Conservation (phyloP, 1,284 basidiomycete species). For the Amylostereum chailletii region DNA sequence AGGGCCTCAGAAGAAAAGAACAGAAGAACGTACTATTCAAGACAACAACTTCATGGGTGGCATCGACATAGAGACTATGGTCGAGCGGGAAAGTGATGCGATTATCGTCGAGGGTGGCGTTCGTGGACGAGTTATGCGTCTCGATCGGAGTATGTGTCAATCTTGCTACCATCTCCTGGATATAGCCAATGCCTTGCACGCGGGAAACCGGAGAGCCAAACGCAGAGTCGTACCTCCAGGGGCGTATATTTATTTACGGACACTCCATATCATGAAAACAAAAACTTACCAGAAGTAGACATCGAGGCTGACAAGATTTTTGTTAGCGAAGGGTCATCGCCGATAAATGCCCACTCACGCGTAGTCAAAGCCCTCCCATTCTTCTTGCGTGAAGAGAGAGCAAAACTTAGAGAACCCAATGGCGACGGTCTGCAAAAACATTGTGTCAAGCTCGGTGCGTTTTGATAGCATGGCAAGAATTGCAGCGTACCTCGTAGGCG, state of each 20-base stretch:
- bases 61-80: constrained; percentile 78
- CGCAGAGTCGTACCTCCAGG: constrained; percentile 61
- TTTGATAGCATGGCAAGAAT: background rate
- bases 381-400: constrained; percentile 79
- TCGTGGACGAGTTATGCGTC: constrained; percentile 68
- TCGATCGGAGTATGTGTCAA: constrained; percentile 68
- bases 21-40: constrained; percentile 49
- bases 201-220: constrained; percentile 74
- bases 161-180: constrained; percentile 76
- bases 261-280: background rate
- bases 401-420: constrained; percentile 89
- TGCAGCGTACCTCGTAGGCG: constrained; percentile 65
- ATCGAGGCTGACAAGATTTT: constrained; percentile 21
- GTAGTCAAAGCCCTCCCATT: constrained; percentile 87
- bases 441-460: background rate
- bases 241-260: too few relatives aligned
- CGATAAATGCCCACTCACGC: constrained; percentile 34
- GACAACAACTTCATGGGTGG: constrained; percentile 80
- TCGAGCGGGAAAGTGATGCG: constrained; percentile 72
- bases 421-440: constrained; percentile 62
- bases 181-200: constrained; percentile 78
- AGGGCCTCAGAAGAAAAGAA: background rate
- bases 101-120: constrained; percentile 68
- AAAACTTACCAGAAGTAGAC: constrained; percentile 27
- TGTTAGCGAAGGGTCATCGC: background rate